These are phyloP conservation scores for Phaeodactylum tricornutum DNA, from an alignment of 108 stramenopile species.

Conservation along the genomic window DNA sequence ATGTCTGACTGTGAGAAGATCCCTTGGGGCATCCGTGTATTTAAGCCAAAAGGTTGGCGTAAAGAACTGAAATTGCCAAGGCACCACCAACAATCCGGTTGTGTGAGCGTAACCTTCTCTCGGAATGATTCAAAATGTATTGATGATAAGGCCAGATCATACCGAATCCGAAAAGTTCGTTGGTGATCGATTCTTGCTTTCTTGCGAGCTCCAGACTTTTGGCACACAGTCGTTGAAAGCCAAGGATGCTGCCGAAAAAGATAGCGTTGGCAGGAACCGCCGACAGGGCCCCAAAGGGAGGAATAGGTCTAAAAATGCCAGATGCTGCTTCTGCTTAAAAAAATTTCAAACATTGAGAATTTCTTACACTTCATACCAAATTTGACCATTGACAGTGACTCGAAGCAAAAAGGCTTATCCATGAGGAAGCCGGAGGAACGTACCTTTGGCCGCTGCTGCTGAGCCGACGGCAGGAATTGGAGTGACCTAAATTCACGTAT, in stretches of 20 bases:
- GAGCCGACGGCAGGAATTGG: constrained; percentile 12
- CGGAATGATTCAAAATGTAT: constrained; percentile 11
- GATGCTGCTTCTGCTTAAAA: constrained; percentile 2
- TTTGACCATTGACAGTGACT: neutral
- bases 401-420: neutral
- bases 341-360: neutral
- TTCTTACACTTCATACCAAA: neutral
- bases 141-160: constrained; percentile 10
- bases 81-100: constrained; percentile 20
- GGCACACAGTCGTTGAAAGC: constrained; percentile 12
- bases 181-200: constrained; percentile 13
- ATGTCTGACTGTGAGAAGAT: no score
- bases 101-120: constrained; percentile 18
- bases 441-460: constrained; percentile 11
- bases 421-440: neutral
- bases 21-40: no score
- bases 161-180: constrained; percentile 21
- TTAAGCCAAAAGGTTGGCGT: constrained; percentile 19
- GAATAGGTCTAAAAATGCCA: constrained; percentile 11
- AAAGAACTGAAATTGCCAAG: constrained; percentile 7
- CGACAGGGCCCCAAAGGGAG: constrained; percentile 8
- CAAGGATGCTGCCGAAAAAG: constrained; percentile 15
- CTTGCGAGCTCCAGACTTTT: constrained; percentile 18
- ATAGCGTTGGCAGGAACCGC: constrained; percentile 16
- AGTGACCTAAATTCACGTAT: constrained; percentile 7